These are phyloP conservation scores for Monosporozyma aerobia DNA, from an alignment of 805 yeast species.

Conservation along the genomic window DNA sequence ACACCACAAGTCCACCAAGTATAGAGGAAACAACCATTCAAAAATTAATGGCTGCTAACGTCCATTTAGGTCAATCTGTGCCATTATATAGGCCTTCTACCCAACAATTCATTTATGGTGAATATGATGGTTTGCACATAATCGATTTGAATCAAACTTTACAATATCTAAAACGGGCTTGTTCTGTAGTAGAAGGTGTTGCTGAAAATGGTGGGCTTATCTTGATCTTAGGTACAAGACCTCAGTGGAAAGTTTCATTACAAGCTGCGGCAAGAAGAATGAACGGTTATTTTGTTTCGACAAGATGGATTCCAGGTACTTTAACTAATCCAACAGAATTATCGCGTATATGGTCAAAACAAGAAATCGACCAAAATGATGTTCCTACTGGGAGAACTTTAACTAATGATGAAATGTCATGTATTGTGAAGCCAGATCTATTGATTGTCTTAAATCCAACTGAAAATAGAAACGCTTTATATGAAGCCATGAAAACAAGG, in stretches of 20 bases:
- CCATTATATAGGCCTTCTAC: constrained; percentile 69
- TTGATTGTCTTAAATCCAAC: constrained; percentile 80
- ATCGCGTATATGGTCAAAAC: constrained; percentile 48
- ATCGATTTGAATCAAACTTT: constrained; percentile 85
- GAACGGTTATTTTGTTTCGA: constrained; percentile 71
- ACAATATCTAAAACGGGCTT: constrained; percentile 65
- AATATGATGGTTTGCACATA: constrained; percentile 81
- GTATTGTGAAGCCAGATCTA: constrained; percentile 77
- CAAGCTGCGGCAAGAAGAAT: constrained; percentile 71
- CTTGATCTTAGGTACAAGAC: constrained; percentile 74
- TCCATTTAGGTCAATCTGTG: constrained; percentile 89
- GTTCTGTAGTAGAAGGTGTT: constrained; percentile 75
- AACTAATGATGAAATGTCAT: constrained; percentile 38
- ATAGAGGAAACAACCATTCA: constrained; percentile 54
- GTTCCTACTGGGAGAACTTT: constrained; percentile 52
- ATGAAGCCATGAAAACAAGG: constrained; percentile 72
- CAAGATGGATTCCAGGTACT: constrained; percentile 92
- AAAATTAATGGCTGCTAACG: constrained; percentile 80
- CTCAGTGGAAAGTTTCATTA: constrained; percentile 66
- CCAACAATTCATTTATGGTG: constrained; percentile 81
- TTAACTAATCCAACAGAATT: constrained; percentile 75
- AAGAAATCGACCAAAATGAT: constrained; percentile 71
- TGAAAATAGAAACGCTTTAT: constrained; percentile 70
- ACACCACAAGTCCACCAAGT: constrained; percentile 49
- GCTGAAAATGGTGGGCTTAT: constrained; percentile 79